Conservation (phyloP, 225 moss, liverwort and hornwort genomes). For the Marchantia paleacea region DNA sequence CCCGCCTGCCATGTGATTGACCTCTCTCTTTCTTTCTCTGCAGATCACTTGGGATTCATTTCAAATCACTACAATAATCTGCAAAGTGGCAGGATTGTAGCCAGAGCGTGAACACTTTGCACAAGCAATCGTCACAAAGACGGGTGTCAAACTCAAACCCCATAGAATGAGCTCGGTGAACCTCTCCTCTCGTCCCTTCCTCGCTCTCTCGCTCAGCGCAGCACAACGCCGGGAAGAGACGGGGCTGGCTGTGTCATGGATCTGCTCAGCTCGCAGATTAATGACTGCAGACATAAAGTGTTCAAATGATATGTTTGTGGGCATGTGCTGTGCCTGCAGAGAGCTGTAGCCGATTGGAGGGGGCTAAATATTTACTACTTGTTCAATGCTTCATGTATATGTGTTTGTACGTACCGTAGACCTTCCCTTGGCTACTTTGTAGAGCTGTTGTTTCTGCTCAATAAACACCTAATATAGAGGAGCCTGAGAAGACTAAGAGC, state of each 20-base stretch:
- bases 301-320: not conserved
- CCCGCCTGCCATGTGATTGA: constrained; percentile 7
- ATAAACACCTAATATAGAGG: too few relatives aligned
- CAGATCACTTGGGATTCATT: not conserved
- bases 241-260: constrained; percentile 1
- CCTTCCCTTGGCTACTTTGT: too few relatives aligned
- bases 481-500: not conserved
- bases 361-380: not conserved
- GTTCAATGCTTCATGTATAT: constrained; percentile 7
- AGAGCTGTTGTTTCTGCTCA: too few relatives aligned
- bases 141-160: not conserved
- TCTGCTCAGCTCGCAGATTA: constrained; percentile 2
- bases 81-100: not conserved
- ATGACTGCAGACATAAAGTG: constrained; percentile 16
- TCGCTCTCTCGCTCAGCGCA: not conserved
- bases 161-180: not conserved
- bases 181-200: not conserved
- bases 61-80: not conserved
- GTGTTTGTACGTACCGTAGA: constrained; percentile 1
- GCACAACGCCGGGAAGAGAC: not conserved
- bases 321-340: constrained; percentile 14
- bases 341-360: constrained; percentile 11
- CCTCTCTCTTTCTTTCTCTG: not conserved
- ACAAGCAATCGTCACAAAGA: not conserved
- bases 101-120: not conserved